These are phyloP conservation scores for Rhynchospora pubera DNA, from an alignment of 176 grass and related monocot genomes.

Conservation along the genomic window DNA sequence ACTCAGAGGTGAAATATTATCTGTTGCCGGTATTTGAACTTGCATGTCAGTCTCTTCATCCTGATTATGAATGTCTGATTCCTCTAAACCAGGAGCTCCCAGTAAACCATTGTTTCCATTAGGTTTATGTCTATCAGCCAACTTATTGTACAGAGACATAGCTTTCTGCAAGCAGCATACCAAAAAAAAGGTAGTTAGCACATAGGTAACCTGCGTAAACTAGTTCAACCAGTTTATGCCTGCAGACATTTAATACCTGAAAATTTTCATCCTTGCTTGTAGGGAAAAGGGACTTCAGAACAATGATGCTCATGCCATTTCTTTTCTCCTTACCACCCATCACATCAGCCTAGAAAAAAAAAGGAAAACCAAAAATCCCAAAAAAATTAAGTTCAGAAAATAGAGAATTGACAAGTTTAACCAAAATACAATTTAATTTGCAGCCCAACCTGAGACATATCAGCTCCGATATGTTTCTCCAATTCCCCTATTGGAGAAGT, in stretches of 20 bases:
- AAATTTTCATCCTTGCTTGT: conserved; percentile 43
- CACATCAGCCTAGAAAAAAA: conserved; percentile 29
- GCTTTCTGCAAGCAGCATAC: conserved; percentile 63
- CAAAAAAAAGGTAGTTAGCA: conserved; percentile 17
- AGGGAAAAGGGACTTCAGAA: conserved; percentile 52
- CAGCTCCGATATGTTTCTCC: conserved; percentile 11
- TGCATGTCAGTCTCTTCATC: not conserved
- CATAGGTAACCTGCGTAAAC: not conserved
- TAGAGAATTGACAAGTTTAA: not conserved
- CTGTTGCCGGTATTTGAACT: conserved; percentile 19
- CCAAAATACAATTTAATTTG: conserved; percentile 28
- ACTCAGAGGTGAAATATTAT: conserved; percentile 1
- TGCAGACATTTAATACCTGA: conserved; percentile 36
- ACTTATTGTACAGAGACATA: conserved; percentile 62
- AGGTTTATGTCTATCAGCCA: conserved; percentile 27
- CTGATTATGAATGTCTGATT: conserved; percentile 18
- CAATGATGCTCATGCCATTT: conserved; percentile 32
- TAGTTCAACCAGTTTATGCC: not conserved
- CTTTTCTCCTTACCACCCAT: conserved; percentile 24
- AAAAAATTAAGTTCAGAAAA: conserved; percentile 14
- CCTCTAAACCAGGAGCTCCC: conserved; percentile 19
- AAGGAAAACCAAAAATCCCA: conserved; percentile 15
- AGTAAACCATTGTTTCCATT: conserved; percentile 26
- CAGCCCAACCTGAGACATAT: conserved; percentile 22
- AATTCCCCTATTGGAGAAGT: conserved; percentile 44